Conservation (phyloP, 441 rosid genomes). For the Pelargonium citronellum region DNA sequence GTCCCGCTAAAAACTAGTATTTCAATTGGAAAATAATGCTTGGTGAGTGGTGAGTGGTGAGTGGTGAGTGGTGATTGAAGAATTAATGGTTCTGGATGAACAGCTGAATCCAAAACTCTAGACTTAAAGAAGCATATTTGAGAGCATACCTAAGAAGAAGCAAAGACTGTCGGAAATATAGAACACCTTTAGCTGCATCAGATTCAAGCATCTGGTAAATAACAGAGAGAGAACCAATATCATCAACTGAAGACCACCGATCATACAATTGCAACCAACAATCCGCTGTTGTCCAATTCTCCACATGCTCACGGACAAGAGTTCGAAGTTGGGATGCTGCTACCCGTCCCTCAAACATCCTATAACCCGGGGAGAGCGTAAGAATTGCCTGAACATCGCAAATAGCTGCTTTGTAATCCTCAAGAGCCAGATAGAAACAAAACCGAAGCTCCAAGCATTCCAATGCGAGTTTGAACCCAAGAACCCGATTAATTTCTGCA, state of each 20-base stretch:
- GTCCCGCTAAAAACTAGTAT: no score
- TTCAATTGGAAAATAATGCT: no score
- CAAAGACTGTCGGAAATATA: conserved; percentile 87
- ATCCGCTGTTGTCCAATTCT: conserved; percentile 89
- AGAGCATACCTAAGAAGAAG: conserved; percentile 74
- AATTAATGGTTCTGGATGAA: no score
- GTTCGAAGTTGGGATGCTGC: conserved; percentile 76
- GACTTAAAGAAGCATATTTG: not conserved
- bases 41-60: no score
- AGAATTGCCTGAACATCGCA: conserved; percentile 93
- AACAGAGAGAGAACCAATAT: conserved; percentile 93
- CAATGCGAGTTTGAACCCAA: conserved; percentile 84
- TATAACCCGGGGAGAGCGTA: conserved; percentile 74
- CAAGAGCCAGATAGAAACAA: conserved; percentile 83
- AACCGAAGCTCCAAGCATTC: conserved; percentile 94
- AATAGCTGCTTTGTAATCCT: conserved; percentile 73
- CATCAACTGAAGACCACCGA: conserved; percentile 94
- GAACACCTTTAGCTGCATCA: conserved; percentile 80
- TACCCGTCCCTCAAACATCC: conserved; percentile 90
- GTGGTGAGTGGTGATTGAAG: no score
- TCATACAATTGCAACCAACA: conserved; percentile 97
- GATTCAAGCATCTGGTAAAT: conserved; percentile 99
- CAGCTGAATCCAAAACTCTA: no score
- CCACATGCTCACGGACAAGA: conserved; percentile 86
- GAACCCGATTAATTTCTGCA: conserved; percentile 72